A percentile compares a stretch with the other conserved stretches of the same genome.
These are phyloP conservation scores for Trametes meyenii DNA, from an alignment of 768 basidiomycete species.

Conservation along the genomic window DNA sequence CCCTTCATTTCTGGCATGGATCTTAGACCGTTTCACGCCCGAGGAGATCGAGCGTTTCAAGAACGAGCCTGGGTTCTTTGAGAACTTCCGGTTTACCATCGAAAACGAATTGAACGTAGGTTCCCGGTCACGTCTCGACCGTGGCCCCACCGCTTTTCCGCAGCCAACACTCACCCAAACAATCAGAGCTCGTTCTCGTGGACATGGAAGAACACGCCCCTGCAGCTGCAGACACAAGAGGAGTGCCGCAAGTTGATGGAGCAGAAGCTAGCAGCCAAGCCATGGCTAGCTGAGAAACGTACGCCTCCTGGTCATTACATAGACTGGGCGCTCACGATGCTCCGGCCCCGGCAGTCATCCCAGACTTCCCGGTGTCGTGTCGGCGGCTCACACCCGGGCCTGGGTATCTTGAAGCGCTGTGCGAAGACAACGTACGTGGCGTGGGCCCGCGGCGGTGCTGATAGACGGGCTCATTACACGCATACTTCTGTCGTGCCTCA, in stretches of 20 bases:
- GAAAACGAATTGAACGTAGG: constrained; percentile 58
- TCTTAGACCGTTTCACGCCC: constrained; percentile 34
- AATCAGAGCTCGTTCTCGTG: constrained; percentile 37
- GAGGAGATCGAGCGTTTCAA: constrained; percentile 52
- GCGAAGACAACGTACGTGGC: constrained; percentile 55
- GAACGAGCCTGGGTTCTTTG: constrained; percentile 48
- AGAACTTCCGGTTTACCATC: constrained; percentile 49
- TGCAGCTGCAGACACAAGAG: constrained; percentile 40
- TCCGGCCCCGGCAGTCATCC: constrained; percentile 46
- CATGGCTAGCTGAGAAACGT: constrained; percentile 63
- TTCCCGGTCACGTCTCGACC: constrained; percentile 22
- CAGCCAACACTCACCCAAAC: constrained; percentile 29
- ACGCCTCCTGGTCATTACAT: constrained; percentile 17
- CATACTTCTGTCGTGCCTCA: no score
- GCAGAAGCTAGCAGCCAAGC: constrained; percentile 54
- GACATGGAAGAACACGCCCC: constrained; percentile 43
- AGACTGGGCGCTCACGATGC: background rate
- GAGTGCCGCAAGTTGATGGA: constrained; percentile 50
- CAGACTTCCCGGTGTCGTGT: constrained; percentile 60
- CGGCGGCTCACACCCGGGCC: constrained; percentile 69
- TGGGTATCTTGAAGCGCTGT: constrained; percentile 67
- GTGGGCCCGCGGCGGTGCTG: no score
- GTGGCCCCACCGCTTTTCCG: background rate
- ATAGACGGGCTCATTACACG: no score
- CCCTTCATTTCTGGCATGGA: background rate